Conservation (phyloP, 805 yeast species). For the Saccharomycopsis vini region DNA sequence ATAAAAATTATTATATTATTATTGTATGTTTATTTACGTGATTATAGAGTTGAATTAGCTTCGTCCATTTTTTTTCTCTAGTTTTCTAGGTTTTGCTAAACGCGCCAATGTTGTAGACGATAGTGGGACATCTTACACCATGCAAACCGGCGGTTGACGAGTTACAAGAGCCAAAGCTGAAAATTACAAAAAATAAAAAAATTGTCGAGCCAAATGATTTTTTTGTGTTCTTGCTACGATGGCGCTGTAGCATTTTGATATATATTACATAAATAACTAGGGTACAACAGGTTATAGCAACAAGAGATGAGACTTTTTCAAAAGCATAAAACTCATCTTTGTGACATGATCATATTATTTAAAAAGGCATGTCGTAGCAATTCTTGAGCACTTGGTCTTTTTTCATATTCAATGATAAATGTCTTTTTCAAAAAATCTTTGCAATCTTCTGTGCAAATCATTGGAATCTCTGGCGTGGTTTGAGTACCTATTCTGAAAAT, state of each 20-base stretch:
- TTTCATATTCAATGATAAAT: slow-evolving; percentile 65
- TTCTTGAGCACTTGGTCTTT: slow-evolving; percentile 67
- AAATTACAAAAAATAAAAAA: too few species aligned
- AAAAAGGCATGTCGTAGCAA: slow-evolving; percentile 58
- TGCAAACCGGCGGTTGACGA: too few species aligned
- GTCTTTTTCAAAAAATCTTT: slow-evolving; percentile 54
- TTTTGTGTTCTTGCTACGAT: too few species aligned
- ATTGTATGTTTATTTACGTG: neutral
- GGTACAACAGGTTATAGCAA: too few species aligned
- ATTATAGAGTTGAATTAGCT: neutral
- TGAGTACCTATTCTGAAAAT: slow-evolving; percentile 88
- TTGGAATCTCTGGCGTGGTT: slow-evolving; percentile 70
- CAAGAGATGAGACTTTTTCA: too few species aligned
- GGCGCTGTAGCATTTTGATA: too few species aligned
- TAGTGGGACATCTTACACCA: too few species aligned
- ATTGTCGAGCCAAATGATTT: too few species aligned
- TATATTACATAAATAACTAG: too few species aligned
- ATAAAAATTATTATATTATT: neutral
- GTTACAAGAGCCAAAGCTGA: neutral
- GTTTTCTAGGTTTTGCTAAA: neutral
- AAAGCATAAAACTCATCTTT: too few species aligned
- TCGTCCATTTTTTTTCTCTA: neutral
- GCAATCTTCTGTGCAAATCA: slow-evolving; percentile 58
- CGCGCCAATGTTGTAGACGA: too few species aligned
- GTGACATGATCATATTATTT: slow-evolving; percentile 19